These are phyloP conservation scores for Rhynchospora pubera DNA, from an alignment of 176 grass and related monocot species.

Conservation along the genomic window DNA sequence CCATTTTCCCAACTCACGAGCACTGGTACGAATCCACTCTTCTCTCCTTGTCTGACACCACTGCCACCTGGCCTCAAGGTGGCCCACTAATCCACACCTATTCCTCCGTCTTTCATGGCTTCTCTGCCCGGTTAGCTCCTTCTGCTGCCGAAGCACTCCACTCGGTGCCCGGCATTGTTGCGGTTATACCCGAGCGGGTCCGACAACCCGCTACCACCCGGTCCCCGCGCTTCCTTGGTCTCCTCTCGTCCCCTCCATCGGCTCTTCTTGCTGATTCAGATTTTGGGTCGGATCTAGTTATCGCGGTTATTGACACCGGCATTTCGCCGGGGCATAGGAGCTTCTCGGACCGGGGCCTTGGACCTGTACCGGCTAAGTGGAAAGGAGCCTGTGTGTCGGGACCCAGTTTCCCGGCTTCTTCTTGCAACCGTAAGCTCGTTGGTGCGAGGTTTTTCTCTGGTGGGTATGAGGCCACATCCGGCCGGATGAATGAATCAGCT, in stretches of 20 bases:
- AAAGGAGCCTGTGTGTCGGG: conserved; percentile 54
- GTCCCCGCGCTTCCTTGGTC: conserved; percentile 55
- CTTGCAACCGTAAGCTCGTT: conserved; percentile 86
- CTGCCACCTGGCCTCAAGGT: conserved; percentile 36
- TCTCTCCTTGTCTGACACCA: conserved; percentile 27
- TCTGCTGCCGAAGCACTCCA: conserved; percentile 30
- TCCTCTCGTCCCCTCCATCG: conserved; percentile 68
- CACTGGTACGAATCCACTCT: conserved; percentile 88
- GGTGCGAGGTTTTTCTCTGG: conserved; percentile 70
- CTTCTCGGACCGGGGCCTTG: conserved; percentile 59
- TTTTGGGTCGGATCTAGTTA: conserved; percentile 74
- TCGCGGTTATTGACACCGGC: conserved; percentile 75
- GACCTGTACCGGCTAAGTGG: conserved; percentile 45
- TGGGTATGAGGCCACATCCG: conserved; percentile 78
- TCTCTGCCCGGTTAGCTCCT: conserved; percentile 63
- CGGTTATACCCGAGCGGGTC: conserved; percentile 64
- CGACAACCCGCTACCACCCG: conserved; percentile 57
- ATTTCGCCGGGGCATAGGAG: conserved; percentile 67
- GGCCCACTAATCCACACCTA: conserved; percentile 82
- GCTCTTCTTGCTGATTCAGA: conserved; percentile 79
- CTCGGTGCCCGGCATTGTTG: conserved; percentile 37
- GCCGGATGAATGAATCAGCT: conserved; percentile 73
- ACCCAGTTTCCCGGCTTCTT: conserved; percentile 39
- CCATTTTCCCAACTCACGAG: conserved; percentile 69
- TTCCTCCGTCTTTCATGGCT: conserved; percentile 64